Base-by-base conservation (phyloP, 2,329 filamentous ascomycete genomes). In the Xylariomycetidae sp. region DNA sequence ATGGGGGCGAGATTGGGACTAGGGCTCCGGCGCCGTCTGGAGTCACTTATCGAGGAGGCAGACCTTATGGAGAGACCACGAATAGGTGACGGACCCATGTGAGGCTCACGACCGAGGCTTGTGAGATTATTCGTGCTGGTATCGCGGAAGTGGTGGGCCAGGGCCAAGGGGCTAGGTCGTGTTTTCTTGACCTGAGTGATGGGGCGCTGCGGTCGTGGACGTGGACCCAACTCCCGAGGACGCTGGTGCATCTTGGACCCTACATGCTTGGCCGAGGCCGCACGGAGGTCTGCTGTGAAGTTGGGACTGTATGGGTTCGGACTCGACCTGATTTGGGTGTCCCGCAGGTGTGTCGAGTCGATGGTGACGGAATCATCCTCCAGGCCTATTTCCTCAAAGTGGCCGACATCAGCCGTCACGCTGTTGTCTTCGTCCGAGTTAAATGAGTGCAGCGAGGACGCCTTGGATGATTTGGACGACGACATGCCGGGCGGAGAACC, bases 371-470 rank as follows among this genome's bases (percentile, higher is more conserved):
- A 69, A 41, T 88, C 81, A 49, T 85, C 82, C 40, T 88, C 83
- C 18, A 97, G 77, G 10, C 85, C 87, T 56, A 96, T 95, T 45
- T 96, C 90, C 58, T 97, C 90, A 51, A 96, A 96, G 58, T 96
- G 81, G 44, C 79, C 80, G 37, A 83, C 76, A 54, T 94, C 86
- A 33, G 79, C 72, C 28, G 85, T 66, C 31, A 80, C 72, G 46
- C 72, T 77, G 52, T 82, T 79, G 48, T 86, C 85, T 51, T 88
- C 83, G 51, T 78, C 67, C 33, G 81, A 83, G 41, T 77, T 80
- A 36, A 84, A 81, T 23, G 88, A 94, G 49, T 82, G 83, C 52
- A 90, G 85, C 31, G 88, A 94, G 5, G 87, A 94, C 17, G 88
- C 88, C 62, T 92, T 94, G 45, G 87, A 94, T 42, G 87, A 92